These are phyloP conservation scores for Trametes cubensis DNA, from an alignment of 768 basidiomycete species.

Conservation along the genomic window DNA sequence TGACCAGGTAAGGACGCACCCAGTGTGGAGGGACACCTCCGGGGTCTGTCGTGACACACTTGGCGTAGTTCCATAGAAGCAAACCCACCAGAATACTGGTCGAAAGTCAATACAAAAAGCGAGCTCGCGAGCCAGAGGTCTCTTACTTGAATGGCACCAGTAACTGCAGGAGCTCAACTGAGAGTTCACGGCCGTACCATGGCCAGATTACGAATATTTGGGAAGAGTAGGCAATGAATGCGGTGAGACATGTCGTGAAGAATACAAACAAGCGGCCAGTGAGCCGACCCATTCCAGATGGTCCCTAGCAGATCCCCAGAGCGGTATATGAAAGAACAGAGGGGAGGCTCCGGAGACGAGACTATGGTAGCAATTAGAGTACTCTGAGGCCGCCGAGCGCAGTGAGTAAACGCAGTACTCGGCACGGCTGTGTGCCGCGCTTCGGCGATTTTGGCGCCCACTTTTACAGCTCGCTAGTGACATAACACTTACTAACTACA, in stretches of 20 bases:
- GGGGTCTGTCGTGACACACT: conserved; percentile 83
- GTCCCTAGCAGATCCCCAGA: conserved; percentile 1
- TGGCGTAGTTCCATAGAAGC: conserved; percentile 86
- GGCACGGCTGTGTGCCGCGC: too few species aligned
- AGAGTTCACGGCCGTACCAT: conserved; percentile 81
- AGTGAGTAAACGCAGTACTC: too few species aligned
- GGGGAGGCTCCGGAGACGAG: neutral
- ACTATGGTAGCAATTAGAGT: neutral
- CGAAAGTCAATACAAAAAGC: conserved; percentile 14
- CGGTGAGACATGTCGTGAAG: conserved; percentile 71
- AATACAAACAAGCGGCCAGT: conserved; percentile 67
- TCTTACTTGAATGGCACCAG: conserved; percentile 90
- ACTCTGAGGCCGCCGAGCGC: too few species aligned
- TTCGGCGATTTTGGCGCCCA: too few species aligned
- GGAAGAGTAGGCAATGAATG: conserved; percentile 86
- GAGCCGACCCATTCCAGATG: conserved; percentile 44
- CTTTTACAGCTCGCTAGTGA: too few species aligned
- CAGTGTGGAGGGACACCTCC: conserved; percentile 78
- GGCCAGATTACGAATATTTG: conserved; percentile 93
- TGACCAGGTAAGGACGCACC: conserved; percentile 49
- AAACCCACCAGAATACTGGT: conserved; percentile 71
- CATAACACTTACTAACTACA: too few species aligned
- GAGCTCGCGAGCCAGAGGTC: neutral
- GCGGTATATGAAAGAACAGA: neutral
- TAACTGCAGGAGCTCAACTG: conserved; percentile 74